Conservation (phyloP, 1,139 yeast species). For the Zygosaccharomyces sapae region DNA sequence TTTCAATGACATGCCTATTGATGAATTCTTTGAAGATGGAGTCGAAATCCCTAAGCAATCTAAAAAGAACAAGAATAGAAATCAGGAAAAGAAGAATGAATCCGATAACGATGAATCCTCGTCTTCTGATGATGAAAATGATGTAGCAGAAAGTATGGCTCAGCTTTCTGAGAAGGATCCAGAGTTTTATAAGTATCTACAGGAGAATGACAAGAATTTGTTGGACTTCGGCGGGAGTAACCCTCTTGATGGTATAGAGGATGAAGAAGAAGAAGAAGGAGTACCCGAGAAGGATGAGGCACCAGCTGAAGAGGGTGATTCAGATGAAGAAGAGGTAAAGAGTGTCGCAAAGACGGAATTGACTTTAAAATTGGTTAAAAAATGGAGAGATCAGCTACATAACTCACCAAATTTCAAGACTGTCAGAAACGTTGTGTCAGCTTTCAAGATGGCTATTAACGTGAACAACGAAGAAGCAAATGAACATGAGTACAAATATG, state of each 20-base stretch:
- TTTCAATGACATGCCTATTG: constrained; percentile 75
- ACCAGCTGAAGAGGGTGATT: constrained; percentile 26
- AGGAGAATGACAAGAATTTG: constrained; percentile 71
- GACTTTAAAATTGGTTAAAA: constrained; percentile 55
- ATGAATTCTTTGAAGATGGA: constrained; percentile 71
- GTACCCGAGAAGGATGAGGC: constrained; percentile 17
- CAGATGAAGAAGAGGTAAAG: constrained; percentile 30
- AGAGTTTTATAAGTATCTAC: constrained; percentile 75
- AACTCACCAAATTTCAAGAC: constrained; percentile 56
- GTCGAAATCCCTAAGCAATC: constrained; percentile 67
- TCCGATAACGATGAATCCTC: constrained; percentile 37
- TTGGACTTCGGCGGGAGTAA: constrained; percentile 68
- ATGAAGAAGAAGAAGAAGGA: constrained; percentile 44
- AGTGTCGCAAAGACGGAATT: constrained; percentile 48
- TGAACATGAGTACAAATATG: constrained; percentile 58
- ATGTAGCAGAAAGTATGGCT: constrained; percentile 62
- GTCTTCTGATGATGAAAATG: constrained; percentile 44
- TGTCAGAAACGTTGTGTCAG: constrained; percentile 66
- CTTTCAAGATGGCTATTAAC: constrained; percentile 83
- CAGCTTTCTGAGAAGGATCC: constrained; percentile 75
- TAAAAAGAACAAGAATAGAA: constrained; percentile 37
- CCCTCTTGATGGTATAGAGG: constrained; percentile 69
- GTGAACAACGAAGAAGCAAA: constrained; percentile 48
- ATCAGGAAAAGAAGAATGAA: constrained; percentile 18
- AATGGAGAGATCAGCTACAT: constrained; percentile 61